phyloP scores from a whole-genome alignment of 2,329 filamentous ascomycete species.

The Mycosphaerelloides madeirae region DNA sequence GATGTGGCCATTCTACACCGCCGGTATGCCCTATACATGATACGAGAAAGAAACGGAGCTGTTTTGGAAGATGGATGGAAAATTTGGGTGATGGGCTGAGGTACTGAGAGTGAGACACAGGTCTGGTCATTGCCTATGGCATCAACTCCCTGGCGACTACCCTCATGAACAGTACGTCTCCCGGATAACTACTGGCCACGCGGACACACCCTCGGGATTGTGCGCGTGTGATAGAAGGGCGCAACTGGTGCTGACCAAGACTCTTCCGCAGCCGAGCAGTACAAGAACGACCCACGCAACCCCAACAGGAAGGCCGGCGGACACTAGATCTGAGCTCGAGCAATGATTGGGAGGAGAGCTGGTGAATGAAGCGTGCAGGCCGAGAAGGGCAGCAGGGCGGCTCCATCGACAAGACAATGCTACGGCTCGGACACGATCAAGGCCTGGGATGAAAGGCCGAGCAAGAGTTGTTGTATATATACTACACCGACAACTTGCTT shows the following conservation, averaged over 20 bases:
- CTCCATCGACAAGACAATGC: no score
- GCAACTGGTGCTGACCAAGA: slow-evolving; percentile 6
- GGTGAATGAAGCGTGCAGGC: no score
- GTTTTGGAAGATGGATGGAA: not conserved
- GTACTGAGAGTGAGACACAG: slow-evolving; percentile 43
- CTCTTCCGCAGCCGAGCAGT: slow-evolving; percentile 69
- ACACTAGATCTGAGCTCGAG: slow-evolving; percentile 21
- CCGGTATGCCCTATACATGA: slow-evolving; percentile 58
- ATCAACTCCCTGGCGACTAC: slow-evolving; percentile 77
- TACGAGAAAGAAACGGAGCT: not conserved
- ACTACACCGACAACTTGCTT: not conserved
- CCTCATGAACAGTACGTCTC: slow-evolving; percentile 71
- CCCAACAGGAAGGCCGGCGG: slow-evolving; percentile 42
- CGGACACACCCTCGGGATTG: no score
- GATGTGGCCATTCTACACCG: slow-evolving; percentile 88
- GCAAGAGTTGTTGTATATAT: slow-evolving; percentile 1
- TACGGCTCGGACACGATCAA: no score
- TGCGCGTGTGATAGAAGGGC: no score
- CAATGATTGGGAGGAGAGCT: not conserved
- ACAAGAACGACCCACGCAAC: slow-evolving; percentile 96
- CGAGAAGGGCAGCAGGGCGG: no score
- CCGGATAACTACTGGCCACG: no score
- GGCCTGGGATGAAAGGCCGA: no score
- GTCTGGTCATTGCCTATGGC: slow-evolving; percentile 82
- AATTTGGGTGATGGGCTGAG: not conserved